Percentiles rank a stretch among this genome's conserved stretches.
These are phyloP conservation scores for Leccinum sublutescens DNA, from an alignment of 768 basidiomycete species.

Conservation along the genomic window DNA sequence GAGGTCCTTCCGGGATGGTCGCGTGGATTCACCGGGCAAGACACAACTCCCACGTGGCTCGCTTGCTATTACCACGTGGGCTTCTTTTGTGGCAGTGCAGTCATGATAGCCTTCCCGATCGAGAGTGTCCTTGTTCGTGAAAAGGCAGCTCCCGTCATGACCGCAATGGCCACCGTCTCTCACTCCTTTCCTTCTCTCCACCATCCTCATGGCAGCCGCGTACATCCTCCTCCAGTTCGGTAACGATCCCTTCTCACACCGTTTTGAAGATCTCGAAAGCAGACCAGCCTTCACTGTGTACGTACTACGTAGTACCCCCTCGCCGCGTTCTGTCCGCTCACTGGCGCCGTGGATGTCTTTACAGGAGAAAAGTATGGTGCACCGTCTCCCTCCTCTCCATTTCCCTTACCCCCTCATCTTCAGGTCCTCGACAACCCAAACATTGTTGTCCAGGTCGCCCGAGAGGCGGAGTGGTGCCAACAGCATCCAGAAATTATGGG, in stretches of 20 bases:
- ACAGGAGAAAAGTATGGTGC: slow-evolving; percentile 25
- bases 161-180: slow-evolving; percentile 9
- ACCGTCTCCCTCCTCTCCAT: neutral
- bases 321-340: slow-evolving; percentile 3
- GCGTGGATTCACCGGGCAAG: slow-evolving; percentile 10
- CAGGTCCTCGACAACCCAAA: slow-evolving; percentile 61
- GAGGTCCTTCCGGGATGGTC: neutral
- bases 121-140: slow-evolving; percentile 40
- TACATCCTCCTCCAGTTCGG: slow-evolving; percentile 64
- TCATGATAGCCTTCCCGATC: slow-evolving; percentile 37
- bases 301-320: slow-evolving; percentile 26
- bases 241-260: slow-evolving; percentile 57
- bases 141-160: slow-evolving; percentile 26
- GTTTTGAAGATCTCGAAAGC: slow-evolving; percentile 62
- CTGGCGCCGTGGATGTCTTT: neutral
- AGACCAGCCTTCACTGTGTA: slow-evolving; percentile 69
- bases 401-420: neutral
- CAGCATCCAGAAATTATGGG: slow-evolving; percentile 73
- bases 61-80: slow-evolving; percentile 32
- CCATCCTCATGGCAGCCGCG: slow-evolving; percentile 34
- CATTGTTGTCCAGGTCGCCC: slow-evolving; percentile 58
- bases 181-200: slow-evolving; percentile 20
- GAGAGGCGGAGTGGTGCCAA: slow-evolving; percentile 65
- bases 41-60: slow-evolving; percentile 36
- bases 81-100: slow-evolving; percentile 29